Base-by-base conservation (phyloP, 2,329 filamentous ascomycete genomes). In the Aspergillus alliaceus region DNA sequence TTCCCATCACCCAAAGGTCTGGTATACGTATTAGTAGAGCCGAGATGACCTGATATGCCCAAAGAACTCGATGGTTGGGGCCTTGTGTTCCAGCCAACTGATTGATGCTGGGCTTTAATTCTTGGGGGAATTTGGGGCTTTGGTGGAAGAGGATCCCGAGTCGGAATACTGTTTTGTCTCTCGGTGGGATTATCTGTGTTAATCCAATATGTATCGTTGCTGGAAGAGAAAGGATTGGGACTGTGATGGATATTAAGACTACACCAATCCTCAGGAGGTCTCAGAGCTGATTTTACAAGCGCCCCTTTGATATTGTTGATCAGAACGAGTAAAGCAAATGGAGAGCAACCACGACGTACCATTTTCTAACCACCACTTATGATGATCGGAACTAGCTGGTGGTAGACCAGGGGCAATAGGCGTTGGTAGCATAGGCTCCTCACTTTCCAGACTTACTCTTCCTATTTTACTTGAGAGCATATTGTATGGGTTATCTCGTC, bases 171-270 rank as follows among this genome's bases (percentile, higher is more conserved):
- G 32, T 58, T 63, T 24, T 56, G 54, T 53, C 62, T 57, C 37
- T 32, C 57, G 24, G 34, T 54, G 31, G 56, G 51, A 8, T 25
- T 46, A 24, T 64, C 54, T n/a, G 66, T 57, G 32, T 69, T 53
- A 24, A 96, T 86, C 95, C 95, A 98, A 67, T 97, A 93, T 9
- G 88, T 85, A 72, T 96, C 90, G 31, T 88, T 82, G 1, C 84
- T 87, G 0, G 83, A 79, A 1, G 82, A 83, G 72, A 96, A 98
- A 0, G 95, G 95, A 67, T 98, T 98, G 1, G 89, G 85, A 12
- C 86, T 85, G 48, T 90, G 85, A 31, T 85, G 82, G 1, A 88
- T 85, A 70, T 96, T 97, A 22, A 90, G 82, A 2, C 86, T 77
- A 65, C 86, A 82, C 11, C 83, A 80, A 8, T 80, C 78, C 37